Evolutionary conservation across 306 rosid species (phyloP), one percentile per base, ranked within the genome.

Genomic region (Cucumis hystrix): DNA sequence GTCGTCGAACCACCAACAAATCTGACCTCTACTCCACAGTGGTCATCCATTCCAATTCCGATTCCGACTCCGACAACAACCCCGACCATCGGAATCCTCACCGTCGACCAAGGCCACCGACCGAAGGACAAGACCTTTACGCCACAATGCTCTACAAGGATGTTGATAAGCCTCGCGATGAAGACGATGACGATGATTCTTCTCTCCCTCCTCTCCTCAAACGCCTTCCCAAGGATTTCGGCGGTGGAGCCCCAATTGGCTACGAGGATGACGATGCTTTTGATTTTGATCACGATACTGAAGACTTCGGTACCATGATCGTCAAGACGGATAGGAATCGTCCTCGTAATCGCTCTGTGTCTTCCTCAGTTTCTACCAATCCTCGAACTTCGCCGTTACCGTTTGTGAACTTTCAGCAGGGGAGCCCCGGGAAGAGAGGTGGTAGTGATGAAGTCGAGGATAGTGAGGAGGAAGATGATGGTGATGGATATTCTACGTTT

Each of bases 151-250:
- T 90, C 33, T 95, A 78, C 86, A 90, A 89, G 84, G 90, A 83
- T 77, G 83, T 80, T 25, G 85, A 51, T 72, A 60, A 33, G 21
- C 83, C n/a, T 74, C 91, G 82, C 7, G 93, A 81, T 7, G 93
- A 78, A 1, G 90, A 84, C 1, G 91, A 89, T 0, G 98, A 92
- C 2, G 96, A 92, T 37, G 89, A 95, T 39, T 81, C 96, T 28
- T 87, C 92, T 49, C 97, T 95, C n/a, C 99, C 99, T 80, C 92
- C 99, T 23, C 97, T 95, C 58, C 92, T 95, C 67, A 87, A 89
- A 77, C 96, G 88, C 70, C 97, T 92, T 6, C 98, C 98, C 28
- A 92, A 95, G 83, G 97, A 90, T 83, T 95, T 95, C 84, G 98
- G 97, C 21, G 97, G 97, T 56, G 99, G 98, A 62, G 91, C 97